phyloP scores from a whole-genome alignment of 768 basidiomycete species.

The Pulveroboletus sp. region DNA sequence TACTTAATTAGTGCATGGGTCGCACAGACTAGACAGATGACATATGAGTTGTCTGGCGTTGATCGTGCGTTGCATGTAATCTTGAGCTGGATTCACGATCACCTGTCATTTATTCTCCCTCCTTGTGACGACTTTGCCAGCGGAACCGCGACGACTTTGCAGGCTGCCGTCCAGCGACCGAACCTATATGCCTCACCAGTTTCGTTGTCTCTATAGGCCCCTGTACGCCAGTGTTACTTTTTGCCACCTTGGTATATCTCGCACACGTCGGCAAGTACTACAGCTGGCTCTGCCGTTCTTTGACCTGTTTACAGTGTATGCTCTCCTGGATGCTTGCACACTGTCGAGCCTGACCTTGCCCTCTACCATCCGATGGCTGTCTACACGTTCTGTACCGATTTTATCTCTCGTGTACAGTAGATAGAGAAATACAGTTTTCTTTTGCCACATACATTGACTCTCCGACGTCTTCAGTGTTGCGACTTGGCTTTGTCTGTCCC shows the following conservation, averaged over 20 bases:
- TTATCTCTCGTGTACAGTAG: constrained; percentile 29
- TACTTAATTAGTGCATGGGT: neutral
- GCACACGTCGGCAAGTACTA: neutral
- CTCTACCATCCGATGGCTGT: constrained; percentile 1
- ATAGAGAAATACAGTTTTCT: constrained; percentile 37
- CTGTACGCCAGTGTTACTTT: too few species aligned
- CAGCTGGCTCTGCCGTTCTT: neutral
- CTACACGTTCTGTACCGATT: constrained; percentile 18
- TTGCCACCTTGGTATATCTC: too few species aligned
- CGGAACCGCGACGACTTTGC: neutral
- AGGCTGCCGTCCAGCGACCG: too few species aligned
- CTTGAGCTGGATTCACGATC: neutral
- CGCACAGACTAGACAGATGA: neutral
- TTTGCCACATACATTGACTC: constrained; percentile 51
- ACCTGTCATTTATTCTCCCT: neutral
- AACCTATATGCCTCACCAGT: too few species aligned
- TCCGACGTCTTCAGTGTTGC: constrained; percentile 43
- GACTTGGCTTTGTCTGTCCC: constrained; percentile 29
- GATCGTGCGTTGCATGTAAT: neutral
- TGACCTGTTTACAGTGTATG: neutral
- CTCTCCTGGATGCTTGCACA: neutral
- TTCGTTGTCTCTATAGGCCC: too few species aligned
- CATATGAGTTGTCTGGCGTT: neutral
- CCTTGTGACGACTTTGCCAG: neutral
- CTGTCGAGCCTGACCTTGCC: neutral